Base-by-base conservation (phyloP, 306 rosid species). In the Cucurbita argyrosperma region DNA sequence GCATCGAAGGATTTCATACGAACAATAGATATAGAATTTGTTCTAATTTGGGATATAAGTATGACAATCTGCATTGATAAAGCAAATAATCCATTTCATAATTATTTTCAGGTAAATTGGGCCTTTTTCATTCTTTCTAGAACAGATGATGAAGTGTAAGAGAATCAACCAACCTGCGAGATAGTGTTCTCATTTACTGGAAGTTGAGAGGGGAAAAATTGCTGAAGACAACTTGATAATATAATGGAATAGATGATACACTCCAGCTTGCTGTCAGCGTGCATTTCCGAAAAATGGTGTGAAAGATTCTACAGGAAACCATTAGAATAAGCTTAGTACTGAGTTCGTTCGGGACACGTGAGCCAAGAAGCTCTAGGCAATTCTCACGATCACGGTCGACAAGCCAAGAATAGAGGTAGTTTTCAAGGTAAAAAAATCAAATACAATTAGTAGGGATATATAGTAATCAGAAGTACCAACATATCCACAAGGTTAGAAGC, bases 1-100 rank as follows among this genome's bases (percentile, higher is more conserved):
- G 81, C 71, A 49, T 92, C 95, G 68, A 66, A 67, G 57, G 95
- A 90, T 80, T 82, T 88, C 80, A 90, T 84, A 54, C 86, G 92
- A 74, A 81, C 89, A 76, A 92, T 55, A 57, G 98, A 83, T 90
- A 92, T 87, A 75, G 92, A 92, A 80, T 92, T 92, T 83, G 90
- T 90, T 86, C 87, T 87, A 74, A 92, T 92, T 81, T 92, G 98
- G 80, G 95, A 87, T 72, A 87, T 61, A 76, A 92, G 79, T 55
- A 84, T 80, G 80, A 88, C 84, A 80, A 87, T 86, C 98, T 92
- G 90, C 81, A 82, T 71, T 38, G 63, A 74, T 74, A 78, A 74
- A 72, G 82, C 57, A 51, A 81, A 16, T 46, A 72, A 81, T 78
- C 38, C 50, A 80, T 58, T 77, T 47, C 60, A 68, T 19, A 65